Base-by-base conservation (phyloP, 345 rosid species). In the Fremontodendron californicum region DNA sequence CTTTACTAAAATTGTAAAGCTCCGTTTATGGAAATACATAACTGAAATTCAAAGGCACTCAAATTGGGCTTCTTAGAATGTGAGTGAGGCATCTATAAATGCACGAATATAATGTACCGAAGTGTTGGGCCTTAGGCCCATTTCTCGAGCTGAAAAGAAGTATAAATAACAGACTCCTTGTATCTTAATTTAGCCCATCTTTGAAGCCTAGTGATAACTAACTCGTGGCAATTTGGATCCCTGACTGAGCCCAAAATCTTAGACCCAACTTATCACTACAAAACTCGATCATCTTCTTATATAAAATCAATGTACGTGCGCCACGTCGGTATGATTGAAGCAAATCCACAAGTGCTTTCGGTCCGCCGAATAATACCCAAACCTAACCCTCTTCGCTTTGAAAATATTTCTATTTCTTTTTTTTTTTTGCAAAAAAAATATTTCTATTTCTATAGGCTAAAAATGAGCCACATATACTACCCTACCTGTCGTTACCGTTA, bases 381-480 rank as follows among this genome's bases (percentile, higher is more conserved):
- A 45, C 35, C 58, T 9, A 23, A 15, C 9, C 71, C 52, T 33
- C 11, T 39, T 2, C 10, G 1, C 31, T 23, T 42, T 29, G 21
- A 70, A 69, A 29, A 70, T 23, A 37, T 1, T 43, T 15, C 19
- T 61, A 21, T 49, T n/a, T n/a, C n/a, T n/a, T n/a, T n/a, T n/a
- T n/a, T n/a, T n/a, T n/a, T n/a, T n/a, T n/a, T n/a, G n/a, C n/a
- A n/a, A n/a, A n/a, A n/a, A n/a, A n/a, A n/a, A n/a, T n/a, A n/a
- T n/a, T n/a, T n/a, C n/a, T n/a, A n/a, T n/a, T n/a, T 15, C 19
- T 61, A 21, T 49, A 12, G 85, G 88, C 66, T 75, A 46, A 43
- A 73, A 77, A 35, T 51, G 25, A 33, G 85, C 88, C 88, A 79
- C 90, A 75, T 78, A 46, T 45, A 7, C 57, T 29, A 13, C 16